Evolutionary conservation across 176 grass and related monocot genomes (phyloP), one percentile per base, ranked within the genome.

Genomic region (Metroxylon sagu): DNA sequence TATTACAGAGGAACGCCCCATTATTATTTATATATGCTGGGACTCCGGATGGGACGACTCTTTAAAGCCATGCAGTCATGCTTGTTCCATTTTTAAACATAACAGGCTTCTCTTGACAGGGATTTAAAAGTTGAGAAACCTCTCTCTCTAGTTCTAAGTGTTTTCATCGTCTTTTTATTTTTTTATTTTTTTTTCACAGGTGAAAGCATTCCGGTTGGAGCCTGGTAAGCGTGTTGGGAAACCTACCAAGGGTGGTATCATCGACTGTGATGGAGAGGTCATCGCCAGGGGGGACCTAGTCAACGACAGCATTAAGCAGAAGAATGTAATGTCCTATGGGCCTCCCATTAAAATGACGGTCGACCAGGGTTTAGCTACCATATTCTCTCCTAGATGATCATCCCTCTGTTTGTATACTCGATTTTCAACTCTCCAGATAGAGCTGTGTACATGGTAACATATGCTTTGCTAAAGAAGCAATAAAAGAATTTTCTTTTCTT

Each of bases 241-340:
- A 55, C 58, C 63, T 0, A 67, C 39, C 49, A 74, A 49, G 39
- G 77, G 80, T 18, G 86, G 91, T 23, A 95, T 90, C 53, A 18
- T 95, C 64, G 91, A 95, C 53, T 79, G 77, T 19, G 91, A 95
- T 19, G 91, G 86, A 4, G 91, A 95, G 77, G 83, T 82, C 28
- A 79, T 96, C 71, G 77, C 91, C 2, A 87, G 80, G 64, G 83
- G 85, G 57, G 74, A 84, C 63, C 67, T 50, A 48, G 51, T 49
- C 1, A 51, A 57, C 10, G 39, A 52, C 3, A 21, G 29, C 66
- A 59, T 18, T 56, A 25, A 69, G 19, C 39, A 72, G 62, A 52
- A 75, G 59, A 68, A 82, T 61, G 35, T 71, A 23, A 95, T 95
- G 80, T 71, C 66, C 57, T 90, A 95, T 69, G 83, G 71, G 26